Percentiles rank a stretch among this genome's conserved stretches.
Conservation (phyloP, 2,329 filamentous ascomycete species). For the Capronia epimyces region DNA sequence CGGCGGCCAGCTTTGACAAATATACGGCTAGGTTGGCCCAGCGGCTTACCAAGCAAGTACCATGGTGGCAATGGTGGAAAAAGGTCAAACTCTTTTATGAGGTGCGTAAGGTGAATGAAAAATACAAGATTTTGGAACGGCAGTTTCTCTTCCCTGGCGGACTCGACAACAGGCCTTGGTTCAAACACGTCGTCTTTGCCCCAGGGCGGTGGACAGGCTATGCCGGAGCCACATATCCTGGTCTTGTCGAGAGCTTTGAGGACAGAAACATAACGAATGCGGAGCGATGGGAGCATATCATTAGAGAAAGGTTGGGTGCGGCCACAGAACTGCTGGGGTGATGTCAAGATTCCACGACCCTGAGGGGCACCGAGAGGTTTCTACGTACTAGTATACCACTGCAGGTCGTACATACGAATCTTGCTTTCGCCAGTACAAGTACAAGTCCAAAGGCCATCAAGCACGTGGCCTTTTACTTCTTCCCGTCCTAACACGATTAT, state of each 20-base stretch:
- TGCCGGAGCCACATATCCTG: constrained; percentile 64
- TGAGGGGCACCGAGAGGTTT: too few relatives aligned
- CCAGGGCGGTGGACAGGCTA: constrained; percentile 91
- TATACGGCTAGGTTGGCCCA: constrained; percentile 43
- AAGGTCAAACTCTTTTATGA: constrained; percentile 59
- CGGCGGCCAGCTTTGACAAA: constrained; percentile 48
- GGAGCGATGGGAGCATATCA: constrained; percentile 31
- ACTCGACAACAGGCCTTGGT: constrained; percentile 74
- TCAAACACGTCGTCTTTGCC: constrained; percentile 92
- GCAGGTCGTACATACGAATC: too few relatives aligned
- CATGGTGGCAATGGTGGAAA: constrained; percentile 73
- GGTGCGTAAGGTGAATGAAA: constrained; percentile 64
- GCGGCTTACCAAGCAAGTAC: constrained; percentile 51
- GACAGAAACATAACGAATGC: constrained; percentile 44
- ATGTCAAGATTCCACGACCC: background rate
- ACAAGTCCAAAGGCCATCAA: background rate
- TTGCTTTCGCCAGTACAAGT: too few relatives aligned
- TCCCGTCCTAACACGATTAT: background rate
- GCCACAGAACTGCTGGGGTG: constrained; percentile 25
- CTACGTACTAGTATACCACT: too few relatives aligned
- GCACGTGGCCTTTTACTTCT: background rate
- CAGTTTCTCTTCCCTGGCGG: constrained; percentile 71
- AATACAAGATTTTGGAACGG: constrained; percentile 79
- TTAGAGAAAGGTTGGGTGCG: constrained; percentile 27
- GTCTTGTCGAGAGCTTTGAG: constrained; percentile 58